These are phyloP conservation scores for Neurospora tetraspora DNA, from an alignment of 495 filamentous ascomycete species.

Conservation along the genomic window DNA sequence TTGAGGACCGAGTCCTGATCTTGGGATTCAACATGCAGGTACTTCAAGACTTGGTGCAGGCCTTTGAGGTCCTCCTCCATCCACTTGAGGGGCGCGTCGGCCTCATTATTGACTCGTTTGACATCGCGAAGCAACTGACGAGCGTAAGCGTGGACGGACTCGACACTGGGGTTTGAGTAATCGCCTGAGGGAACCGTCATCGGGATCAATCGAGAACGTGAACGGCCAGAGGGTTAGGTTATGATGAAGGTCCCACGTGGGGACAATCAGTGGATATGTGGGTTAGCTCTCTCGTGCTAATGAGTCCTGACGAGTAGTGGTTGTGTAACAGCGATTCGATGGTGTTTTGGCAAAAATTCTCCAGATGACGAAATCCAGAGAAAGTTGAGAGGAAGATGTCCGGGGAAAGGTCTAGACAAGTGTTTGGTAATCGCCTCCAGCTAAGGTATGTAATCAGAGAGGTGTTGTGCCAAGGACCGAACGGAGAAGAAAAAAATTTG, in stretches of 20 bases:
- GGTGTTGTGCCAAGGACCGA: neutral
- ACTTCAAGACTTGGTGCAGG: constrained; percentile 37
- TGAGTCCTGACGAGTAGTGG: neutral
- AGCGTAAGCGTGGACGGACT: constrained; percentile 33
- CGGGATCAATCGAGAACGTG: neutral
- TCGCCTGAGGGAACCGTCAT: constrained; percentile 9
- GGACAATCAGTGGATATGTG: neutral
- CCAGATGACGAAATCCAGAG: neutral
- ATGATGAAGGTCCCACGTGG: neutral
- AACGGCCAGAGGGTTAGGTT: neutral
- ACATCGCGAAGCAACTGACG: constrained; percentile 15
- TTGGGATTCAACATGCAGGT: constrained; percentile 39
- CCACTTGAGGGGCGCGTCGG: constrained; percentile 25
- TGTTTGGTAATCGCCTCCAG: too few relatives aligned
- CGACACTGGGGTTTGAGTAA: constrained; percentile 21
- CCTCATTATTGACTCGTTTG: constrained; percentile 18
- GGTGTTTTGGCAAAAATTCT: neutral
- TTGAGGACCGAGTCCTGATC: constrained; percentile 40
- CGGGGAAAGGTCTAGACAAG: neutral
- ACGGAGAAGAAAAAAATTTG: neutral
- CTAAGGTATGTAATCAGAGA: neutral
- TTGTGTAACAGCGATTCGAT: neutral
- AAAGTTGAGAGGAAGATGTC: neutral
- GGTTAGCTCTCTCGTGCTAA: neutral
- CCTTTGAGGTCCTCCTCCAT: constrained; percentile 28